A percentile compares a stretch with the other conserved stretches of the same genome.
Evolutionary conservation across 2,329 filamentous ascomycete species (phyloP).

Genomic region (Nigrospora sphaerica): DNA sequence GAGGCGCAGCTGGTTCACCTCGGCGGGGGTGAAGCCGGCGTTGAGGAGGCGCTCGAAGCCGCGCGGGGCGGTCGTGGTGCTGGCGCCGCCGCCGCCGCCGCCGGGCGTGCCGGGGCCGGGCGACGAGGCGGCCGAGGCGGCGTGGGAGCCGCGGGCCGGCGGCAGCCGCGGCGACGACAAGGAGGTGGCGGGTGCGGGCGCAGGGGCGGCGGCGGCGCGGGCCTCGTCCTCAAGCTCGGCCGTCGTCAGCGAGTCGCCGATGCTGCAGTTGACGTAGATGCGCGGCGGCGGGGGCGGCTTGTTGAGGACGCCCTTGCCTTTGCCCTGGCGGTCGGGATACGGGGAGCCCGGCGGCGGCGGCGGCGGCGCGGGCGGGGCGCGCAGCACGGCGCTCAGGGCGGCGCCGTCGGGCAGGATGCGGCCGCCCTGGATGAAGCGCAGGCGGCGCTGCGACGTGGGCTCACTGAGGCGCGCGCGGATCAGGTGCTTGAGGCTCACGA

Average conservation of each 20-base stretch:
- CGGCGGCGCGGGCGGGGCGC: slow-evolving; percentile 50
- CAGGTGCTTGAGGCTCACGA: slow-evolving; percentile 72
- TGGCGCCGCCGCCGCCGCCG: not conserved
- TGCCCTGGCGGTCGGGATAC: slow-evolving; percentile 17
- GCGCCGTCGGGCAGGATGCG: slow-evolving; percentile 73
- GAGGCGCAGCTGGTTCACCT: slow-evolving; percentile 76
- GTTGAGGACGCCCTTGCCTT: slow-evolving; percentile 58
- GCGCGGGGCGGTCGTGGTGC: slow-evolving; percentile 40
- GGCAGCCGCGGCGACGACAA: not conserved
- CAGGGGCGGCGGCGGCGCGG: slow-evolving; percentile 23
- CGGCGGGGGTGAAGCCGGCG: slow-evolving; percentile 73
- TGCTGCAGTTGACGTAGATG: slow-evolving; percentile 89
- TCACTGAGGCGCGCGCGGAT: slow-evolving; percentile 66
- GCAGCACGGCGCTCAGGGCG: slow-evolving; percentile 62
- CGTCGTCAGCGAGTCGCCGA: slow-evolving; percentile 66
- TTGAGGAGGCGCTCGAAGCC: slow-evolving; percentile 84
- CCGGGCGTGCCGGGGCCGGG: not conserved
- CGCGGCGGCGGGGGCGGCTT: slow-evolving; percentile 38
- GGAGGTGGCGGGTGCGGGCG: not conserved
- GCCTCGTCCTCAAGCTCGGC: slow-evolving; percentile 66
- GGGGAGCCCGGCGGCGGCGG: not conserved
- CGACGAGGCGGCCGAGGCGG: not conserved
- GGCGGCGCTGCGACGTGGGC: slow-evolving; percentile 56
- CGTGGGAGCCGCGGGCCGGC: not conserved
- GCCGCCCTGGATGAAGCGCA: slow-evolving; percentile 86